A percentile compares a stretch with the other conserved stretches of the same genome.
These are phyloP conservation scores for Teratosphaeria epicoccoides DNA, from an alignment of 2,329 filamentous ascomycete genomes.

Conservation along the genomic window DNA sequence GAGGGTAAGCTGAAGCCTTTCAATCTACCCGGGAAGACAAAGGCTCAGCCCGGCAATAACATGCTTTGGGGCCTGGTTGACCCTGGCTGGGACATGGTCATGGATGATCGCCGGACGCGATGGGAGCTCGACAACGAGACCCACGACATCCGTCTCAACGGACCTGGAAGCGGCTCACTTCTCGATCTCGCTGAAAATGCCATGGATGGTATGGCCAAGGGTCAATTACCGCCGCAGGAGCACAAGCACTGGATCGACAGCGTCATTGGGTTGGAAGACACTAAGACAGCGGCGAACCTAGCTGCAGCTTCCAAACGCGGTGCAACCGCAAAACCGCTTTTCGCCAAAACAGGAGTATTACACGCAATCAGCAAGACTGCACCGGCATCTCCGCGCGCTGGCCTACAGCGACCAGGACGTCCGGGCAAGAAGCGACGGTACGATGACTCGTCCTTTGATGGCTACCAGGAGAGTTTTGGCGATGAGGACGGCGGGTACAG, in stretches of 20 bases:
- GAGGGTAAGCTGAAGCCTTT: constrained; percentile 43
- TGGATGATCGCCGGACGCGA: constrained; percentile 25
- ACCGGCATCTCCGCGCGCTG: constrained; percentile 29
- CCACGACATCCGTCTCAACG: constrained; percentile 2
- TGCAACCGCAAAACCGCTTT: constrained; percentile 12
- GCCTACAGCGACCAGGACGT: constrained; percentile 50
- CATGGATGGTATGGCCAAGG: constrained; percentile 10
- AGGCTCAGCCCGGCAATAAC: constrained; percentile 32
- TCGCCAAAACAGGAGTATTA: constrained; percentile 18
- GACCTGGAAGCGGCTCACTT: constrained; percentile 5
- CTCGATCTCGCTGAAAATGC: constrained; percentile 26
- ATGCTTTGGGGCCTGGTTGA: constrained; percentile 25
- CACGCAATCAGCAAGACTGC: constrained; percentile 19
- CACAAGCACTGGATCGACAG: constrained; percentile 30
- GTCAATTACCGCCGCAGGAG: constrained; percentile 32
- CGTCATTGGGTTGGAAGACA: constrained; percentile 36
- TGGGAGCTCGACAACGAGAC: constrained; percentile 25
- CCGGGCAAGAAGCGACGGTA: constrained; percentile 65
- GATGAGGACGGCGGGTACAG: constrained; percentile 63
- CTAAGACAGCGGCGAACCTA: constrained; percentile 7
- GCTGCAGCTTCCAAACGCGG: constrained; percentile 5
- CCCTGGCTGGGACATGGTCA: constrained; percentile 17
- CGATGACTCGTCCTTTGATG: constrained; percentile 62
- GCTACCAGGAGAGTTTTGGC: constrained; percentile 58
- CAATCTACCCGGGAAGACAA: constrained; percentile 39